A percentile compares a stretch with the other conserved stretches of the same genome.
These are phyloP conservation scores for Nematodospora anomalae DNA, from an alignment of 1,139 yeast species.

Conservation along the genomic window DNA sequence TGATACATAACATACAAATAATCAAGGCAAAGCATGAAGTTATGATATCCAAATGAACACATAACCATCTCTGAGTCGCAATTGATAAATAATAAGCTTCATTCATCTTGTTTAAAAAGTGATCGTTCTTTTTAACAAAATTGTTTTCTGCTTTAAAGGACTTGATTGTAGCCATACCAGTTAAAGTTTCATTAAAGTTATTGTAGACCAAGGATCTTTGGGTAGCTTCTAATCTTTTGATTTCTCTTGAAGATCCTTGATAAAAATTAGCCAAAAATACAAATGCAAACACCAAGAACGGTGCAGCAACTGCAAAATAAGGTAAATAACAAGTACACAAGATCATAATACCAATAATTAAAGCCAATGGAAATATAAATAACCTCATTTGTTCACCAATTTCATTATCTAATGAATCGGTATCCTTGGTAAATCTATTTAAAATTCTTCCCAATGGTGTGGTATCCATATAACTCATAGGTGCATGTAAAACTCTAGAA, in stretches of 20 bases:
- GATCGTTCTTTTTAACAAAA: constrained; percentile 38
- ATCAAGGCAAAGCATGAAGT: constrained; percentile 41
- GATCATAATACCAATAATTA: constrained; percentile 42
- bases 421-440: constrained; percentile 57
- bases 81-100: constrained; percentile 44
- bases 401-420: constrained; percentile 49
- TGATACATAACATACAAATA: constrained; percentile 41
- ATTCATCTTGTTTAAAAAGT: constrained; percentile 39
- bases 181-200: constrained; percentile 46
- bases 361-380: constrained; percentile 41
- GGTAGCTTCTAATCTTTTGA: constrained; percentile 45
- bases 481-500: constrained; percentile 39
- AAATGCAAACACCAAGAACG: constrained; percentile 35
- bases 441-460: constrained; percentile 48
- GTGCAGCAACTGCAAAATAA: constrained; percentile 48
- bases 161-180: constrained; percentile 46
- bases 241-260: constrained; percentile 46
- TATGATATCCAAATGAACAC: constrained; percentile 41
- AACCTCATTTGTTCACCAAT: constrained; percentile 46
- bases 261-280: constrained; percentile 38
- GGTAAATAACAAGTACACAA: constrained; percentile 47
- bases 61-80: constrained; percentile 48
- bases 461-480: constrained; percentile 47
- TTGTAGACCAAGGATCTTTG: constrained; percentile 48
- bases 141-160: constrained; percentile 33